phyloP scores from a whole-genome alignment of 2,329 filamentous ascomycete genomes.

The Penicillium sclerotigenum region DNA sequence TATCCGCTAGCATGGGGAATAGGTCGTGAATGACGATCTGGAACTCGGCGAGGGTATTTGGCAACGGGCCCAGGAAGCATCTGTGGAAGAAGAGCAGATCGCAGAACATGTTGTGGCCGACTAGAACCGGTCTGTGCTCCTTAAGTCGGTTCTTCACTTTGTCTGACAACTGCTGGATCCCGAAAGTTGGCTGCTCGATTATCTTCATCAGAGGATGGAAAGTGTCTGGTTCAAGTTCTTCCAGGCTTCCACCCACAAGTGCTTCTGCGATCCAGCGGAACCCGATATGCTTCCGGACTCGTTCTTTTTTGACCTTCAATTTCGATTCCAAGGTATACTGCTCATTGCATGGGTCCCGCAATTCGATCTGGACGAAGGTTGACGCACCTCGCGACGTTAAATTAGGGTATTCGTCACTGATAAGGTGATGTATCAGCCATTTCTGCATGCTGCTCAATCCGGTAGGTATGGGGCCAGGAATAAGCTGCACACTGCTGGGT shows the following conservation, averaged over 20 bases:
- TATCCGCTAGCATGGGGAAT: slow-evolving; percentile 60
- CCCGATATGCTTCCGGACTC: slow-evolving; percentile 38
- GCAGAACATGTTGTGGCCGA: slow-evolving; percentile 63
- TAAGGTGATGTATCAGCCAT: slow-evolving; percentile 62
- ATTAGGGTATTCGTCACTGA: slow-evolving; percentile 57
- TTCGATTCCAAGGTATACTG: slow-evolving; percentile 29
- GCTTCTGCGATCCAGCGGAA: slow-evolving; percentile 50
- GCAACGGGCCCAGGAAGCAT: slow-evolving; percentile 58
- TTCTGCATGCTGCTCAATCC: slow-evolving; percentile 59
- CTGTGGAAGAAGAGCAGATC: slow-evolving; percentile 61
- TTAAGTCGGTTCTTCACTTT: slow-evolving; percentile 43
- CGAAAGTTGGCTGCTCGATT: slow-evolving; percentile 17
- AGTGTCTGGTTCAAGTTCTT: slow-evolving; percentile 33
- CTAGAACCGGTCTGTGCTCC: slow-evolving; percentile 49
- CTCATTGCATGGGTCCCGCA: slow-evolving; percentile 38
- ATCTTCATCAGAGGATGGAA: slow-evolving; percentile 27
- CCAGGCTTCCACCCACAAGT: slow-evolving; percentile 42
- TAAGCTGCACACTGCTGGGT: slow-evolving; percentile 19
- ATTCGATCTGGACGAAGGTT: slow-evolving; percentile 42
- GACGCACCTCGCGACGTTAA: slow-evolving; percentile 39
- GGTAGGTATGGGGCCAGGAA: slow-evolving; percentile 20
- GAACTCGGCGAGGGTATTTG: slow-evolving; percentile 56
- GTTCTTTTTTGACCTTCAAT: slow-evolving; percentile 25
- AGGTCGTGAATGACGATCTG: slow-evolving; percentile 48
- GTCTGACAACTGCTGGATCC: slow-evolving; percentile 28